Percentiles rank a stretch among this genome's conserved stretches.
phyloP scores from a whole-genome alignment of 495 filamentous ascomycete species.

The Aspergillus hancockii region DNA sequence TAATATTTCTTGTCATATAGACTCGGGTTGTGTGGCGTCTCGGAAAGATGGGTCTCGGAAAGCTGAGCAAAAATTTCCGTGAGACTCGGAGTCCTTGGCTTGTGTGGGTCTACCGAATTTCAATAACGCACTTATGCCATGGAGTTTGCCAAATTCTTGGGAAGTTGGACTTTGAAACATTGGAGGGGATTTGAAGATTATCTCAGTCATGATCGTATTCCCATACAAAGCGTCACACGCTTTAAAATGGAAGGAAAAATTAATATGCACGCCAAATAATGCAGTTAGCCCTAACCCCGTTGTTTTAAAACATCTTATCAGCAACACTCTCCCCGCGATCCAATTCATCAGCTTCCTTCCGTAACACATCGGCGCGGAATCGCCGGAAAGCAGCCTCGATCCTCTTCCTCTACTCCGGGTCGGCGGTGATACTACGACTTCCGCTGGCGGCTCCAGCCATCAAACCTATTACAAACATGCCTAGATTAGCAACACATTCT shows the following conservation, averaged over 20 bases:
- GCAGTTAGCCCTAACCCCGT: background rate
- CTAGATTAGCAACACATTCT: constrained; percentile 1
- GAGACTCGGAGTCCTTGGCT: no score
- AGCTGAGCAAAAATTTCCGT: no score
- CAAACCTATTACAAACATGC: constrained; percentile 41
- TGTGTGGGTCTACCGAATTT: no score
- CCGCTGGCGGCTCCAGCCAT: constrained; percentile 55
- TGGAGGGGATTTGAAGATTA: no score
- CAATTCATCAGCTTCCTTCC: constrained; percentile 55
- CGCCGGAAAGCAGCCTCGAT: constrained; percentile 65
- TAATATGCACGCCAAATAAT: background rate
- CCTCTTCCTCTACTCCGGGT: constrained; percentile 54
- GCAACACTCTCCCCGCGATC: constrained; percentile 42
- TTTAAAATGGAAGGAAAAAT: background rate
- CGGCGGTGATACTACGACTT: constrained; percentile 48
- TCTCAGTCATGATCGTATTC: background rate
- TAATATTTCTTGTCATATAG: no score
- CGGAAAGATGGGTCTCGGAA: no score
- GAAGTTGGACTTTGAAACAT: no score
- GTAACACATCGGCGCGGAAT: constrained; percentile 62
- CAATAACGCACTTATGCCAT: no score
- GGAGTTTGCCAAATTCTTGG: no score
- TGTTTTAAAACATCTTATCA: constrained; percentile 30
- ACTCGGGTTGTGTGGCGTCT: no score
- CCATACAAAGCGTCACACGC: background rate